These are phyloP conservation scores for Paramecium primaurelia DNA, from an alignment of 73 alveolate species.

Conservation along the genomic window DNA sequence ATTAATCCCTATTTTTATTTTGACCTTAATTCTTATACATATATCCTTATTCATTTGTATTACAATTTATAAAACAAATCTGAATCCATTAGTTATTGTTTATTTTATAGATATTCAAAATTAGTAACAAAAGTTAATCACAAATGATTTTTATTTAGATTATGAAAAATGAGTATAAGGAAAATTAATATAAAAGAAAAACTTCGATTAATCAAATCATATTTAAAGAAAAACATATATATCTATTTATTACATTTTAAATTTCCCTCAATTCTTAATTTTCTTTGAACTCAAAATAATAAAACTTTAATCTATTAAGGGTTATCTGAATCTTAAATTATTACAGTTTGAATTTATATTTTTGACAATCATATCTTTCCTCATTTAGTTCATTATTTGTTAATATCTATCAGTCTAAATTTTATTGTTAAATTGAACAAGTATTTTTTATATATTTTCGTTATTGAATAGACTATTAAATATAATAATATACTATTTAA, in stretches of 20 bases:
- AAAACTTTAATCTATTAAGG: background rate
- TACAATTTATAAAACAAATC: background rate
- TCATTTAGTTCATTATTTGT: slow-evolving; percentile 18
- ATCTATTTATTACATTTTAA: background rate
- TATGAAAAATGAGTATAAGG: background rate
- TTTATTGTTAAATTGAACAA: too few species aligned
- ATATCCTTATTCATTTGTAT: background rate
- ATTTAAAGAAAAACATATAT: background rate
- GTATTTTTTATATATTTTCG: background rate
- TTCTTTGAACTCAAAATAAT: background rate
- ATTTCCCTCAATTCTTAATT: background rate
- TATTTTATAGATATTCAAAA: background rate
- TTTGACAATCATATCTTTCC: background rate
- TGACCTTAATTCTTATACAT: background rate
- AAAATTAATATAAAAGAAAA: background rate
- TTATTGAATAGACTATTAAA: background rate
- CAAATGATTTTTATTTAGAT: background rate
- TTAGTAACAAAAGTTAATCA: background rate
- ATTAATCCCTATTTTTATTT: background rate
- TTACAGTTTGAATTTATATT: background rate
- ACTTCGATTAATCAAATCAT: background rate
- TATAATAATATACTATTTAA: background rate
- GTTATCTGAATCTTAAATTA: background rate
- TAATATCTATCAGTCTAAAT: background rate
- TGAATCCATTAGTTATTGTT: background rate